These are phyloP conservation scores for Scedosporium boydii DNA, from an alignment of 2,329 filamentous ascomycete genomes.

Conservation along the genomic window DNA sequence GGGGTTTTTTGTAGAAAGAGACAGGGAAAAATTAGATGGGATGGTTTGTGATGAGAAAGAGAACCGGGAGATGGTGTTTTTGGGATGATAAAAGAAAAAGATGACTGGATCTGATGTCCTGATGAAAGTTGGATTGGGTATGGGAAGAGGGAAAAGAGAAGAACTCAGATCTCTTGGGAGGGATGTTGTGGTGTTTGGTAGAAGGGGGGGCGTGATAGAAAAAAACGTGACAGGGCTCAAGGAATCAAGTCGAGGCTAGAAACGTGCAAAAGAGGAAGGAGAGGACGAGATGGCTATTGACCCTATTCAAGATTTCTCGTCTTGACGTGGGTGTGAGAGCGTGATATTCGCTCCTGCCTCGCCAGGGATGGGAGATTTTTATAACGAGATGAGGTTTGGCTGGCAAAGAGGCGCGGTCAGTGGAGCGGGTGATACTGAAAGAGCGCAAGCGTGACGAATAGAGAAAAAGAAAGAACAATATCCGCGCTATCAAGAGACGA, in stretches of 20 bases:
- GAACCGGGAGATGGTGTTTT: neutral
- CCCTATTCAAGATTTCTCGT: neutral
- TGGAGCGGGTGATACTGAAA: neutral
- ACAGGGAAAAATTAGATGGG: neutral
- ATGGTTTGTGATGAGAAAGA: neutral
- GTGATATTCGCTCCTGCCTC: neutral
- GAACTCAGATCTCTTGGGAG: neutral
- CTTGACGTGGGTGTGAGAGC: neutral
- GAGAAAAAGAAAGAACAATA: neutral
- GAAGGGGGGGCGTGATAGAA: neutral
- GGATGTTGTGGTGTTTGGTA: neutral
- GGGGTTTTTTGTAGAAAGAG: neutral
- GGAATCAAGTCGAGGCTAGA: neutral
- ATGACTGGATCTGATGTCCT: neutral
- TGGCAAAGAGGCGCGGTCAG: neutral
- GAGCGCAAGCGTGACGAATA: neutral
- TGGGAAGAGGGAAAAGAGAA: neutral
- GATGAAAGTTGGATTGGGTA: neutral
- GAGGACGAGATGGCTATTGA: neutral
- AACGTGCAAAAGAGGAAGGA: neutral
- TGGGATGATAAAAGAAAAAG: neutral
- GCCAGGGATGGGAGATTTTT: constrained; percentile 1
- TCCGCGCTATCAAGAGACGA: neutral
- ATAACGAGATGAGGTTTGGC: neutral
- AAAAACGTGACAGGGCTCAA: neutral